Evolutionary conservation across 306 rosid species (phyloP).

Genomic region (Cyclanthera cordifolia): DNA sequence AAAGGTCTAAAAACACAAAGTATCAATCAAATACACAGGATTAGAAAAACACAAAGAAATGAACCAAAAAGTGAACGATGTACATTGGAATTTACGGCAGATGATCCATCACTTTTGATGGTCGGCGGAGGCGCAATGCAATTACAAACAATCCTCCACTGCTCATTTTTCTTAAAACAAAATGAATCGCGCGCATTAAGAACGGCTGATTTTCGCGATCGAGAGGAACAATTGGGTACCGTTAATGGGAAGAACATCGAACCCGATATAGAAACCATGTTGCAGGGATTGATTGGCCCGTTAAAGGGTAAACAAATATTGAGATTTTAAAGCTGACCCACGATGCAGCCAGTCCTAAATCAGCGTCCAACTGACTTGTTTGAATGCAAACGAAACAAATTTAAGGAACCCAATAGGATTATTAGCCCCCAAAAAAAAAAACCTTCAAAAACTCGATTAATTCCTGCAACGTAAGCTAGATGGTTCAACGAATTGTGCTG

Average conservation of each 20-base stretch:
- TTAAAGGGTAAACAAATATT: not conserved
- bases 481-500: not conserved
- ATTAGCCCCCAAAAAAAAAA: not conserved
- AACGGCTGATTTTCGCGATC: conserved; percentile 23
- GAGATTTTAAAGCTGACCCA: conserved; percentile 18
- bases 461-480: no score
- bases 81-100: conserved; percentile 51
- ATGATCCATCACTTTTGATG: conserved; percentile 47
- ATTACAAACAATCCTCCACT: conserved; percentile 43
- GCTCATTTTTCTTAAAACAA: conserved; percentile 24
- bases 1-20: not conserved
- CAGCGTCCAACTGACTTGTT: not conserved
- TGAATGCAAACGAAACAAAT: not conserved
- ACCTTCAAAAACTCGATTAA: not conserved
- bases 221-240: conserved; percentile 22
- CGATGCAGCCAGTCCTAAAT: not conserved
- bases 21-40: not conserved
- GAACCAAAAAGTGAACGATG: not conserved
- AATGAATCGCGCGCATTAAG: conserved; percentile 12
- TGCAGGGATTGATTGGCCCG: not conserved
- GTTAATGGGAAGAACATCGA: conserved; percentile 34
- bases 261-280: conserved; percentile 51
- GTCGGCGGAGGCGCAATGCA: conserved; percentile 68
- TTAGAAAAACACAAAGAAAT: not conserved
- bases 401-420: not conserved